Evolutionary conservation across 148 eudicot species (phyloP).

Genomic region (Spergularia bocconei): DNA sequence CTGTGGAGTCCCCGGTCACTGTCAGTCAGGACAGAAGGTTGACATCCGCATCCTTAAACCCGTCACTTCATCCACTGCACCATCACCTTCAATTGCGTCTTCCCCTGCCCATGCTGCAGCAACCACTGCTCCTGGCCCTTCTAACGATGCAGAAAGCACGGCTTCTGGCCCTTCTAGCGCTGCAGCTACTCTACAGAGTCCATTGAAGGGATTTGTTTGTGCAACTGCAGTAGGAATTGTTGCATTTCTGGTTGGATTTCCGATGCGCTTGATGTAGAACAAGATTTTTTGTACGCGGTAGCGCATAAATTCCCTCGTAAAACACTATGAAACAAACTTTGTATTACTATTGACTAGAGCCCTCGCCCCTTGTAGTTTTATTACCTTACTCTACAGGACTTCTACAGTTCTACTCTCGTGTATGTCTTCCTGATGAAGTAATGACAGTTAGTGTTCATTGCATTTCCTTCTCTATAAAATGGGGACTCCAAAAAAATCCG

Average conservation of each 20-base stretch:
- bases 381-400: too few species aligned
- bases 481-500: too few species aligned
- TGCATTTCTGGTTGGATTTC: constrained; percentile 2
- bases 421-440: too few species aligned
- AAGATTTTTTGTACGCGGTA: too few species aligned
- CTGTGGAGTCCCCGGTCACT: constrained; percentile 82
- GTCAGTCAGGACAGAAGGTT: constrained; percentile 73
- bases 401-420: too few species aligned
- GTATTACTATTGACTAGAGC: too few species aligned
- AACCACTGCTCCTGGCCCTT: constrained; percentile 22
- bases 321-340: too few species aligned
- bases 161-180: constrained; percentile 23
- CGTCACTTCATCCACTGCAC: constrained; percentile 27
- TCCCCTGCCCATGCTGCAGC: constrained; percentile 29
- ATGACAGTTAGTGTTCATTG: too few species aligned
- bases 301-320: too few species aligned
- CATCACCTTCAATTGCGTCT: constrained; percentile 36
- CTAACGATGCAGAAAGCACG: constrained; percentile 12
- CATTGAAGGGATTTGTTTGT: constrained; percentile 14
- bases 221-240: constrained; percentile 4
- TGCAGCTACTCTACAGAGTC: constrained; percentile 17
- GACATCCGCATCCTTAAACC: constrained; percentile 52
- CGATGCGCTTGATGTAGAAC: not conserved
- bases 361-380: too few species aligned
- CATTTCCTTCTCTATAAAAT: too few species aligned